Base-by-base conservation (phyloP, 2,329 filamentous ascomycete genomes). In the Penicillium hordei region DNA sequence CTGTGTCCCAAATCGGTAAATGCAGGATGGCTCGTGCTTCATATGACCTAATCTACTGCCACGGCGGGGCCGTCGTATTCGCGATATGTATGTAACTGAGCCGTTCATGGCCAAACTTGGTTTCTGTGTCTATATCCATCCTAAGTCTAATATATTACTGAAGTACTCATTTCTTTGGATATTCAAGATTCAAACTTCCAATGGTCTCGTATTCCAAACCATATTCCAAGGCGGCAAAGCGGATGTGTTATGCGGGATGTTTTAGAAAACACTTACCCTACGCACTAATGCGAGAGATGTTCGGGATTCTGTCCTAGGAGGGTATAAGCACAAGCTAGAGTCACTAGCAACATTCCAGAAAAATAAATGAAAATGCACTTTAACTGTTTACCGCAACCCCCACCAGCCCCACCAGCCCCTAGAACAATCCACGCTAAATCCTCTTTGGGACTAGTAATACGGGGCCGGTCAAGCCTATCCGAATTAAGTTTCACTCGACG, bases 11-110 rank as follows among this genome's bases (percentile, higher is more conserved):
- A 58, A 31, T 43, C n/a, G 55, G 55, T 25, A 58, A 58, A 58
- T 58, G 55, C 55, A 58, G 51, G 34, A 44, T 57, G 55, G 55
- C 55, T 53, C 51, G 51, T 58, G 55, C 55, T 52, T 27, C 29
- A 25, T 27, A 58, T 57, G 55, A 57, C 55, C 52, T 56, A 56
- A 56, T 27, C 34, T 6, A 12, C 8, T 44, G 9, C 23, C 23
- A 21, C 13, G 15, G 40, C 21, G 21, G 39, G 39, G 21, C 19
- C 19, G 40, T 5, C 40, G 42, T n/a, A 9, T 44, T n/a, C 42
- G 42, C 13, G 39, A 42, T 17, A 42, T 42, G 21, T 17, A 42
- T 42, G 21, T 23, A 23, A 40, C 12, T 33, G 31, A 33, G 9
- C 31, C 31, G 12, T 33, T 33, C 12, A 33, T 33, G 4, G 31